Percentiles rank a stretch among this genome's conserved stretches.
Conservation (phyloP, 2,329 filamentous ascomycete species). For the Myriosclerotinia scirpicola region DNA sequence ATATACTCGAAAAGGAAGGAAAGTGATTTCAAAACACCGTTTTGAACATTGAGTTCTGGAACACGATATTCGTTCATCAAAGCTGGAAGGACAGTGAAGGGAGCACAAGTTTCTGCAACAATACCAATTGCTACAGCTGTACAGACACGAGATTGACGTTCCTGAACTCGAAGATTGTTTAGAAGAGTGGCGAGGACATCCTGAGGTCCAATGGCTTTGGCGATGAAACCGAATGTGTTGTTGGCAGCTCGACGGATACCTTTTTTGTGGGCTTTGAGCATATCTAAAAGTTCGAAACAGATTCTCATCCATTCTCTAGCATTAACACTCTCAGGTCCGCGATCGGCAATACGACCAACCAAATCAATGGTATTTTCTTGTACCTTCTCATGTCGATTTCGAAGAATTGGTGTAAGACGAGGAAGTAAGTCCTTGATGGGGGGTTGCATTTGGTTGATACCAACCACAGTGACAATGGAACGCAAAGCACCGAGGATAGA, state of each 20-base stretch:
- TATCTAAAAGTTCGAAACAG: conserved; percentile 97
- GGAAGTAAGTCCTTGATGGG: conserved; percentile 95
- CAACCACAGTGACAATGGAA: conserved; percentile 95
- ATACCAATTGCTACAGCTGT: conserved; percentile 98
- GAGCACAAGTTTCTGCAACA: conserved; percentile 95
- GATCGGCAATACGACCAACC: conserved; percentile 95
- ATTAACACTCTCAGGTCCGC: conserved; percentile 93
- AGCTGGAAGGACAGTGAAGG: conserved; percentile 96
- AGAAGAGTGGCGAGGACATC: conserved; percentile 94
- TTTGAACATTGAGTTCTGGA: conserved; percentile 97
- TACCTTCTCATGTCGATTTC: conserved; percentile 98
- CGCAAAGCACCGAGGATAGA: conserved; percentile 93
- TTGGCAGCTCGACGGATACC: conserved; percentile 96
- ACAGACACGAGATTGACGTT: conserved; percentile 97
- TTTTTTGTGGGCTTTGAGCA: conserved; percentile 99
- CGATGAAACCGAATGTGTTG: conserved; percentile 99
- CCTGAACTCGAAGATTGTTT: conserved; percentile 95
- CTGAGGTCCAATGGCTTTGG: conserved; percentile 96
- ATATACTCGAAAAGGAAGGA: conserved; percentile 99
- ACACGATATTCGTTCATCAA: conserved; percentile 99
- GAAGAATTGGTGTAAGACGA: conserved; percentile 93
- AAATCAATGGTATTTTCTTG: conserved; percentile 99
- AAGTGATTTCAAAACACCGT: conserved; percentile 94
- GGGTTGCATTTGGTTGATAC: conserved; percentile 97
- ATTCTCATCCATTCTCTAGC: conserved; percentile 99